A percentile compares a stretch with the other conserved stretches of the same genome.
Evolutionary conservation across 768 basidiomycete genomes (phyloP).

Genomic region (Trametopsis cervina): DNA sequence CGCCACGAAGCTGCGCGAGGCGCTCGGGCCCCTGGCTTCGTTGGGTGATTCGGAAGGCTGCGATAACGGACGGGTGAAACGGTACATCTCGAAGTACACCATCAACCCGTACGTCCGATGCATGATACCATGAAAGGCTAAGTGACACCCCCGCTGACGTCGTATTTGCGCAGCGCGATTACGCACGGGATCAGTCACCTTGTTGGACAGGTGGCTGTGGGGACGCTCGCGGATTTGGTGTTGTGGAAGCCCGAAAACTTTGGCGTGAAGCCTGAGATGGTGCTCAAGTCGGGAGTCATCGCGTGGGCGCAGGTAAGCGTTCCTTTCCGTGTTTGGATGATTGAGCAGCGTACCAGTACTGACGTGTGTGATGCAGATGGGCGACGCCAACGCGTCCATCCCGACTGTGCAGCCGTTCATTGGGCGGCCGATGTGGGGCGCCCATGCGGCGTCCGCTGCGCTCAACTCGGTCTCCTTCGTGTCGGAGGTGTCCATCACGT

Average conservation of each 20-base stretch:
- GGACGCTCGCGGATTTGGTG: constrained; percentile 88
- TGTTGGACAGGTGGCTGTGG: constrained; percentile 77
- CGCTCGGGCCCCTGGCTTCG: constrained; percentile 62
- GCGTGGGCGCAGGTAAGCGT: constrained; percentile 74
- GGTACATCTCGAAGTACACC: constrained; percentile 95
- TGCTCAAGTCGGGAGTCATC: constrained; percentile 92
- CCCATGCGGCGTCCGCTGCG: constrained; percentile 69
- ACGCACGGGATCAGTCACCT: constrained; percentile 87
- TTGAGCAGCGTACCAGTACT: not conserved
- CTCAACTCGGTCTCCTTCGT: constrained; percentile 85
- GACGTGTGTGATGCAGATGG: constrained; percentile 54
- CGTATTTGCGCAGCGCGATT: constrained; percentile 57
- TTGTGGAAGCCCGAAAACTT: constrained; percentile 95
- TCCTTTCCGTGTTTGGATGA: not conserved
- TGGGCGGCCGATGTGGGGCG: constrained; percentile 91
- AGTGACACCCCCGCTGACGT: not conserved
- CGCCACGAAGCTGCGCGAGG: constrained; percentile 86
- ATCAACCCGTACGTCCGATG: constrained; percentile 78
- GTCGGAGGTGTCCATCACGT: constrained; percentile 59
- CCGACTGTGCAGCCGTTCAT: constrained; percentile 90
- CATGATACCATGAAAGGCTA: not conserved
- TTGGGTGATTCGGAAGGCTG: constrained; percentile 63
- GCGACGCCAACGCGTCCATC: constrained; percentile 94
- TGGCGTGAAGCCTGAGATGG: constrained; percentile 88
- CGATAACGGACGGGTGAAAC: constrained; percentile 90